Evolutionary conservation across 352 stramenopile genomes (phyloP), one percentile per base, ranked within the genome.

Genomic region (Phytophthora gonapodyides): DNA sequence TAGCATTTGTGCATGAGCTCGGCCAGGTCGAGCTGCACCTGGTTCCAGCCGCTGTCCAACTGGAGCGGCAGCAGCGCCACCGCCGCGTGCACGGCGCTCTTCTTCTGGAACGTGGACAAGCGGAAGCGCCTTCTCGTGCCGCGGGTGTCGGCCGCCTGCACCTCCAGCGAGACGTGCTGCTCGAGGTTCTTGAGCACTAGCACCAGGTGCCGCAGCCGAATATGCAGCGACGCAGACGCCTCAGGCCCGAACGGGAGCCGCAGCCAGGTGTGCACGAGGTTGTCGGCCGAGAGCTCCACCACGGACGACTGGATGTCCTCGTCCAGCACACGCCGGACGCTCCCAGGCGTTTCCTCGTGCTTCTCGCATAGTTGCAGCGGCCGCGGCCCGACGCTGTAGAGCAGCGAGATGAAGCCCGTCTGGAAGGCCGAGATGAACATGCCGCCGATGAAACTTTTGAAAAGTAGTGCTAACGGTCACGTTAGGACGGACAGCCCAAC

Each of bases 291-390:
- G 42, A 88, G 74, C 54, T 85, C 76, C 27, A 88, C 69, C 38
- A 86, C 78, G 7, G 76, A 71, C 45, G 76, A 88, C 67, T 88
- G 78, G 48, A 88, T 58, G 38, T 82, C 64, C 21, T 82, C 74
- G 46, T 88, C 78, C 48, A 88, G 70, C 51, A 86, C 72, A 15
- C 78, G 74, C 24, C 64, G 43, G 21, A 88, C 64, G 56, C 64
- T 74, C 50, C 48, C 61, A 11, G 59, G 56, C 6, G 37, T 11
- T 38, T 80, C 69, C 42, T 80, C 61, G 30, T 73, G 69, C 62
- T 84, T 88, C 60, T 86, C 75, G 61, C 78, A 88, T 7, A 88
- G 76, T 60, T 30, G 24, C 5, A 30, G 24, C 1, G 24, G 24
- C 24, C 24, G 24, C 5, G 24, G 24, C 78, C 76, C 78, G 64